These are phyloP conservation scores for Aristolochia californica DNA, from an alignment of 164 flowering plant species.

Conservation along the genomic window DNA sequence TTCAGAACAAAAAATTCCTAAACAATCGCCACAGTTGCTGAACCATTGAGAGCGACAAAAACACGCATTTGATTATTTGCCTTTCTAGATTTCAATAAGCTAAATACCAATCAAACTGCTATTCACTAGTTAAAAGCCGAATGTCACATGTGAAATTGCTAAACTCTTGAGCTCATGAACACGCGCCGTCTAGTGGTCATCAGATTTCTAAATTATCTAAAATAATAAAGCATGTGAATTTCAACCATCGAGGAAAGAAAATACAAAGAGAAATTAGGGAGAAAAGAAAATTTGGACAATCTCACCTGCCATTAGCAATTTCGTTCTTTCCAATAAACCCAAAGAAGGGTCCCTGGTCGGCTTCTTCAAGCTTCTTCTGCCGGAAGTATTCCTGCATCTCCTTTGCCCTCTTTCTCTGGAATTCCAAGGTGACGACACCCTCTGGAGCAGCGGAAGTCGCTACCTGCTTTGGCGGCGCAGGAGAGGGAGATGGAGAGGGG, in stretches of 20 bases:
- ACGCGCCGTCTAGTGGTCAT: too few relatives aligned
- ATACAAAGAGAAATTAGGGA: background rate
- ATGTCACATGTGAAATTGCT: too few relatives aligned
- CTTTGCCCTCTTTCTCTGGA: slow-evolving; percentile 88
- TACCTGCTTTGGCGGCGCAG: slow-evolving; percentile 18
- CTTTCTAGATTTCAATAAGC: too few relatives aligned
- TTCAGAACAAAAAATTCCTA: too few relatives aligned
- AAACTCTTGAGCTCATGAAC: too few relatives aligned
- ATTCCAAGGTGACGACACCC: slow-evolving; percentile 61
- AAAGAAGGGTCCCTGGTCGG: slow-evolving; percentile 80
- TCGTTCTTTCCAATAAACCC: slow-evolving; percentile 84
- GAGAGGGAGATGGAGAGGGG: slow-evolving; percentile 22
- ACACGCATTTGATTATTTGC: too few relatives aligned
- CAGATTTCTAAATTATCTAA: background rate
- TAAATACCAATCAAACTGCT: too few relatives aligned
- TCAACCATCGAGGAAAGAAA: background rate
- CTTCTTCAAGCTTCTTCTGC: slow-evolving; percentile 82
- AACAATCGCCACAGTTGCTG: too few relatives aligned
- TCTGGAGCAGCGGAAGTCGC: slow-evolving; percentile 8
- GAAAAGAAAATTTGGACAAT: background rate
- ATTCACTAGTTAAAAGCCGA: too few relatives aligned
- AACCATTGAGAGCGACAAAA: too few relatives aligned
- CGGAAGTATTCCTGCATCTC: slow-evolving; percentile 87
- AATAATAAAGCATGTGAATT: background rate
- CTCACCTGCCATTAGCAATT: slow-evolving; percentile 84